Evolutionary conservation across 2,329 filamentous ascomycete genomes (phyloP).

Genomic region (Aspergillus thermomutatus): DNA sequence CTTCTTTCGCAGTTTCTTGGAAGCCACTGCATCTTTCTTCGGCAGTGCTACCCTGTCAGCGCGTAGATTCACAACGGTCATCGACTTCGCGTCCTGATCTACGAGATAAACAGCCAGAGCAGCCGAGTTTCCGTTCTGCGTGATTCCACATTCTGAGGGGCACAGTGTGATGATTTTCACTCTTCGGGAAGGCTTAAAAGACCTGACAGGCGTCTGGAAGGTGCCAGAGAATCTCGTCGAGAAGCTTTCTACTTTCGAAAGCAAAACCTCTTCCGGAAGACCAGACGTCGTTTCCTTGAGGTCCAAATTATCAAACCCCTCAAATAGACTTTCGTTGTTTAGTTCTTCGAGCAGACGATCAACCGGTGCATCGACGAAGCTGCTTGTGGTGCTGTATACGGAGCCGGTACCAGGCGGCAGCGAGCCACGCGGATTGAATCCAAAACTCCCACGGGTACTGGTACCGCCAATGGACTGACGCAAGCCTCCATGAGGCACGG

Average conservation of each 20-base stretch:
- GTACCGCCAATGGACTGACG: constrained; percentile 72
- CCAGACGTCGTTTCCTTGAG: constrained; percentile 71
- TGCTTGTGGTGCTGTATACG: constrained; percentile 51
- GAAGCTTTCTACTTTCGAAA: constrained; percentile 68
- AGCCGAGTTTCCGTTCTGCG: constrained; percentile 29
- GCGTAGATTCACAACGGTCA: constrained; percentile 65
- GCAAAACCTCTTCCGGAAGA: constrained; percentile 67
- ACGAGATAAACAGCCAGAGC: constrained; percentile 60
- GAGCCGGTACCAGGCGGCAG: constrained; percentile 50
- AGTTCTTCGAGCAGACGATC: constrained; percentile 68
- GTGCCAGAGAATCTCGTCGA: constrained; percentile 49
- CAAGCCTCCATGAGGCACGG: constrained; percentile 43
- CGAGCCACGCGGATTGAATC: constrained; percentile 52
- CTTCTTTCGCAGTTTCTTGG: constrained; percentile 25
- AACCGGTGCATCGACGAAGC: constrained; percentile 65
- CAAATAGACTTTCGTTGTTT: constrained; percentile 59
- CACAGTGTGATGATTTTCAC: constrained; percentile 62
- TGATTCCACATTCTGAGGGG: constrained; percentile 36
- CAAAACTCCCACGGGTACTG: constrained; percentile 61
- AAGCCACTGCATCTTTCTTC: constrained; percentile 23
- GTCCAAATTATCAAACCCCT: constrained; percentile 69
- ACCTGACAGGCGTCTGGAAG: constrained; percentile 25
- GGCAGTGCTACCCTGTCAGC: constrained; percentile 44
- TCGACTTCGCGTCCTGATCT: constrained; percentile 63
- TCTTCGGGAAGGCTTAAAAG: constrained; percentile 20